phyloP scores from a whole-genome alignment of 805 yeast genomes.

The Nakazawaea wickerhamii region DNA sequence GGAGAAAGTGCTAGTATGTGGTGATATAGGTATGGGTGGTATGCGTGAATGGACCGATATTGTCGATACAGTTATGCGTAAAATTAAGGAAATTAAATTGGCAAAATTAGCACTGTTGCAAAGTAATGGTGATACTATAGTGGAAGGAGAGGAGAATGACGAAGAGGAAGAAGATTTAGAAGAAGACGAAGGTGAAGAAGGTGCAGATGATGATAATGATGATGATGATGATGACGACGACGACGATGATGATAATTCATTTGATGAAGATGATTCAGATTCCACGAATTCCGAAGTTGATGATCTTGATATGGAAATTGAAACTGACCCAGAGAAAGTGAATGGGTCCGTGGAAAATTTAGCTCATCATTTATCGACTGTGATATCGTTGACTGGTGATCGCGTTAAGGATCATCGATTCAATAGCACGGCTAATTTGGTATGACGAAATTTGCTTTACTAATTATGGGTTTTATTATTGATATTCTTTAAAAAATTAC shows the following conservation, averaged over 20 bases:
- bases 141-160: conserved; percentile 46
- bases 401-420: conserved; percentile 9
- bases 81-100: conserved; percentile 49
- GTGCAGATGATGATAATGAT: conserved; percentile 33
- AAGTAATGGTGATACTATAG: conserved; percentile 39
- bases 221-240: conserved; percentile 36
- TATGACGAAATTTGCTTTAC: conserved; percentile 18
- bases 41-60: conserved; percentile 98
- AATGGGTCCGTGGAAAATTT: conserved; percentile 3
- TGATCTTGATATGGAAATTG: conserved; percentile 9
- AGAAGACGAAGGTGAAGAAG: conserved; percentile 33
- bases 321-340: neutral
- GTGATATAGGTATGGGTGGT: conserved; percentile 99
- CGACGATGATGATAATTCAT: conserved; percentile 15
- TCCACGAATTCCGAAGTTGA: conserved; percentile 13
- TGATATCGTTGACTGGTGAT: conserved; percentile 6
- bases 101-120: conserved; percentile 17
- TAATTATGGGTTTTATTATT: conserved; percentile 16
- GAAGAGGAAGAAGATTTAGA: conserved; percentile 43
- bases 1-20: conserved; percentile 91
- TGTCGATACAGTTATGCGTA: conserved; percentile 75
- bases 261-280: conserved; percentile 12
- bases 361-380: conserved; percentile 1
- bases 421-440: conserved; percentile 9
- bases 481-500: no score